Base-by-base conservation (phyloP, 768 basidiomycete genomes). In the Nevesoporus exiguus region DNA sequence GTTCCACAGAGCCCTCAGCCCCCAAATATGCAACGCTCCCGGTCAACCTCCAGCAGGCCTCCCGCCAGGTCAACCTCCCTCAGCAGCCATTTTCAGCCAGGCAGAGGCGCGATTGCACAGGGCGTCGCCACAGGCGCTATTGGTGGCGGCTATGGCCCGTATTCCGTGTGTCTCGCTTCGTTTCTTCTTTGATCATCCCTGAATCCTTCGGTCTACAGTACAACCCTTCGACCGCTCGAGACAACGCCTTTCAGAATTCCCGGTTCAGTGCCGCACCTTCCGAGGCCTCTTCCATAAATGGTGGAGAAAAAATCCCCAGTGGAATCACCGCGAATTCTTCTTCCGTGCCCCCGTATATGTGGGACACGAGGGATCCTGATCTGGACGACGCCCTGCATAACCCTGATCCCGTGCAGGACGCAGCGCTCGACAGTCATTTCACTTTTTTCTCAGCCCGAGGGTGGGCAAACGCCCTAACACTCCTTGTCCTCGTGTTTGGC, bases 351-450 rank as follows among this genome's bases (percentile, higher is more conserved):
- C 78, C 84, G 63, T 87, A 83, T 65, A 64, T 85, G 61, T 92
- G 88, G 86, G 90, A 91, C 68, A 74, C 74, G 22, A 84, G 80
- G 65, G 92, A 93, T 53, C 85, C 91, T 9, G 93, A 95, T 66
- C 77, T 88, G 17, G 94, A 97, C 74, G 95, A 98, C 68, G 80
- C 83, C 21, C 78, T 98, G 21, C 95, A 98, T 70, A 90, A 92
- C 75, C 92, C 84, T 42, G 90, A 92, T 74, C 81, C 88, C 25
- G 75, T 81, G n/a, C 77, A 86, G 50, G 87, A 85, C 49, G 81
- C 80, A 3, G 76, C 77, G 1, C 73, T 80, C 24, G 81, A 86
- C 54, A 73, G 73, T 48, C 76, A 79, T 7, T 89, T 88, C 55
- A 83, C 85, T 3, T 61, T 89, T 25, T 91, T 93, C 66, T 95